These are phyloP conservation scores for Kodamaea arcana DNA, from an alignment of 1,139 yeast genomes.

Conservation along the genomic window DNA sequence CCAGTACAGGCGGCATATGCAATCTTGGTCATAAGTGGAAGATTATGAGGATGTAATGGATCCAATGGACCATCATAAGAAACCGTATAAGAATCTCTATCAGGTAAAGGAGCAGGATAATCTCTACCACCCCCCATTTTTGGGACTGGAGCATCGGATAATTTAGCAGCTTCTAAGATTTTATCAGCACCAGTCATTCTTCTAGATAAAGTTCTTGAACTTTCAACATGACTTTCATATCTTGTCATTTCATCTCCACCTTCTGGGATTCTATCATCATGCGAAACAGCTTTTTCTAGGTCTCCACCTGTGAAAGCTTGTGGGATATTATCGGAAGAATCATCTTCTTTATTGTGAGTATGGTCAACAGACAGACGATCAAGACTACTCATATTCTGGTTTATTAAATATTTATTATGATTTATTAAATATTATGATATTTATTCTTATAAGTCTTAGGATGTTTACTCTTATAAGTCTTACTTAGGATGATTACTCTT, in stretches of 20 bases:
- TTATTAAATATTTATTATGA: too few relatives aligned
- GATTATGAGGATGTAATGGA: constrained; percentile 61
- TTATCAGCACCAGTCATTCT: constrained; percentile 25
- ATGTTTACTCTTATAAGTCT: too few relatives aligned
- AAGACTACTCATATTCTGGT: constrained; percentile 2
- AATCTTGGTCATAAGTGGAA: constrained; percentile 43
- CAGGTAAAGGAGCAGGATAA: constrained; percentile 51
- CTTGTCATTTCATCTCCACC: constrained; percentile 26
- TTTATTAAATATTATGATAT: too few relatives aligned
- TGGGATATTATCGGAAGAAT: constrained; percentile 13
- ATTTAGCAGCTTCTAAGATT: constrained; percentile 24
- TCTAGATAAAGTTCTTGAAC: constrained; percentile 24
- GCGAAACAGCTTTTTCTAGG: constrained; percentile 8
- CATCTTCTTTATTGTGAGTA: constrained; percentile 2
- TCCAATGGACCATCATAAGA: constrained; percentile 59
- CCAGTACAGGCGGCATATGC: constrained; percentile 9
- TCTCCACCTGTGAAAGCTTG: constrained; percentile 14
- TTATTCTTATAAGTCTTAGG: too few relatives aligned
- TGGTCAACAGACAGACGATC: neutral
- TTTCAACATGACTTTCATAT: constrained; percentile 23
- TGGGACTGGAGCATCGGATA: constrained; percentile 30
- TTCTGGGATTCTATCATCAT: constrained; percentile 5
- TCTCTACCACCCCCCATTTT: constrained; percentile 56
- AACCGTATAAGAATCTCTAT: constrained; percentile 48
- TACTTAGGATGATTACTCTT: too few relatives aligned